Evolutionary conservation across 306 rosid genomes (phyloP).

Genomic region (Dalbergia cochinchinensis): DNA sequence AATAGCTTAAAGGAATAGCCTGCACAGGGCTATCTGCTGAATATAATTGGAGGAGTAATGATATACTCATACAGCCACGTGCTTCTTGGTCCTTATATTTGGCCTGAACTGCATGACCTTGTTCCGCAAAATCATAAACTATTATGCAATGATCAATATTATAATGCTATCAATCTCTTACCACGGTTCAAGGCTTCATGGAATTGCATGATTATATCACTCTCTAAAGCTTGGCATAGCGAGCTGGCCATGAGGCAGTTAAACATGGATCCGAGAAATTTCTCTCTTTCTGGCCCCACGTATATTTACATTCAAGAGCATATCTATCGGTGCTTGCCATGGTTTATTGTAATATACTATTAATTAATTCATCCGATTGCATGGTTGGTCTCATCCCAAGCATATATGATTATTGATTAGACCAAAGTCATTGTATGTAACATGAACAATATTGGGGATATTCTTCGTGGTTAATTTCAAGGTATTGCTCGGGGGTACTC

Average conservation of each 20-base stretch:
- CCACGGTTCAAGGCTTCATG: neutral
- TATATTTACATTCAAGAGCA: constrained; percentile 6
- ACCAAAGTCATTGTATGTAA: neutral
- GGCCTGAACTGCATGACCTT: neutral
- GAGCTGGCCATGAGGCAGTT: neutral
- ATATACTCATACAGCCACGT: constrained; percentile 40
- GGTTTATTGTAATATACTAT: neutral
- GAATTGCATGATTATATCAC: constrained; percentile 14
- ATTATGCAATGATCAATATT: constrained; percentile 10
- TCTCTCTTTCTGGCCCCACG: neutral
- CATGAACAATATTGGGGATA: neutral
- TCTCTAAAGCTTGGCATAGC: neutral
- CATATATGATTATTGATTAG: neutral
- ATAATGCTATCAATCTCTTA: constrained; percentile 7
- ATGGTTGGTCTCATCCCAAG: neutral
- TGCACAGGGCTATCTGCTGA: neutral
- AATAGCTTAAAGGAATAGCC: constrained; percentile 18
- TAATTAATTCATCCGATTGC: neutral
- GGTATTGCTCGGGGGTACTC: constrained; percentile 6
- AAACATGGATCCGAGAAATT: constrained; percentile 20
- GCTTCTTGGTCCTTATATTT: constrained; percentile 37
- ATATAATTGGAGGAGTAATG: constrained; percentile 32
- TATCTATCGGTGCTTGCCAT: neutral
- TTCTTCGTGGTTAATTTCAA: constrained; percentile 7
- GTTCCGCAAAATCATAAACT: constrained; percentile 30